These are phyloP conservation scores for Alloascoidea hylecoeti DNA, from an alignment of 805 yeast species.

Conservation along the genomic window DNA sequence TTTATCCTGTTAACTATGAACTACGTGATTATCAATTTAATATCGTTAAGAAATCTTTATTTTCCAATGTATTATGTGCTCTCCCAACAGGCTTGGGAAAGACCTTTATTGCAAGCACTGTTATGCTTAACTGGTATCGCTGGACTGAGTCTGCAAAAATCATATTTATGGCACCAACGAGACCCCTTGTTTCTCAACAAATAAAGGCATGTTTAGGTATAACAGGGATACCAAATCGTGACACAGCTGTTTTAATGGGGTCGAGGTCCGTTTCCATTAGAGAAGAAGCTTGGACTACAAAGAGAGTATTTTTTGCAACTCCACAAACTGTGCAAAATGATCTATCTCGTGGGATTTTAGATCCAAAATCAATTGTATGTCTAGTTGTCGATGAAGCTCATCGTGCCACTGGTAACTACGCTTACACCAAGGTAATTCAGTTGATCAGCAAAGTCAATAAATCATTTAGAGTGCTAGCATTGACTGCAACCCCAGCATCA, in stretches of 20 bases:
- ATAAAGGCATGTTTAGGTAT: constrained; percentile 82
- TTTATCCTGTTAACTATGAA: constrained; percentile 79
- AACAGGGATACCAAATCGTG: constrained; percentile 66
- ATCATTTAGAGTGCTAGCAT: constrained; percentile 64
- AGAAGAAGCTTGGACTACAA: constrained; percentile 60
- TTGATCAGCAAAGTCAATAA: constrained; percentile 47
- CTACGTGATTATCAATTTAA: constrained; percentile 81
- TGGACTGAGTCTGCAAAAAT: constrained; percentile 78
- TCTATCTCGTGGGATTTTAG: constrained; percentile 53
- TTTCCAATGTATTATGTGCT: constrained; percentile 69
- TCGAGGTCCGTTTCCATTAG: constrained; percentile 43
- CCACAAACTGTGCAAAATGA: constrained; percentile 96
- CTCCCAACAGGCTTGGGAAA: constrained; percentile 97
- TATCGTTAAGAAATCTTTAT: constrained; percentile 61
- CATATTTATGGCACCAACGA: constrained; percentile 92
- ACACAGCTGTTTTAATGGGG: constrained; percentile 67
- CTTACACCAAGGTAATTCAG: constrained; percentile 74
- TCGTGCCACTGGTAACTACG: constrained; percentile 79
- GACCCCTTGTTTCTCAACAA: constrained; percentile 94
- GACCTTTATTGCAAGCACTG: constrained; percentile 89
- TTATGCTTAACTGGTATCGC: constrained; percentile 76
- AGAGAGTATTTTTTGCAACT: constrained; percentile 81
- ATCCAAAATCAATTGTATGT: constrained; percentile 63
- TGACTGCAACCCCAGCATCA: constrained; percentile 94
- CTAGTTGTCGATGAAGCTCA: constrained; percentile 94